Base-by-base conservation (phyloP, 805 yeast species). In the Pichia deserticola region DNA sequence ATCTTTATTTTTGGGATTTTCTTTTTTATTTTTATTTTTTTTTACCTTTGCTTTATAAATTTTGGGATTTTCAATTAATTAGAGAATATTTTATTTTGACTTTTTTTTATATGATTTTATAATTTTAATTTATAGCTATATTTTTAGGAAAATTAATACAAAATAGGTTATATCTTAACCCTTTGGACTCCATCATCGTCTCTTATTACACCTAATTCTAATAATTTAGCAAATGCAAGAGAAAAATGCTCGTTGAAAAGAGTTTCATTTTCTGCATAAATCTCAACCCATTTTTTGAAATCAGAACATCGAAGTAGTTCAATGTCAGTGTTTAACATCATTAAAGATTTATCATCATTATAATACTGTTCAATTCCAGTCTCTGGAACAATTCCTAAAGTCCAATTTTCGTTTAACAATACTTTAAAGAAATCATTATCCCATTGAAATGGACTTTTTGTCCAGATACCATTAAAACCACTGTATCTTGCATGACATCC, bases 251-350 rank as follows among this genome's bases (percentile, higher is more conserved):
- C 65, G 62, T 78, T 81, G 69, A 83, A 89, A 27, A 65, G 58
- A 13, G 73, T 76, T 62, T 81, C 78, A 64, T 87, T 85, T 32
- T 71, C 69, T 29, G 95, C 90, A 66, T 82, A 89, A 50, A 68
- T 67, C 57, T 81, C 75, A 13, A 84, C 90, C 77, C 83, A 80
- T 49, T 69, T 66, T 52, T 69, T 67, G 64, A 82, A 87, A 44
- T 66, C 70, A 5, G 79, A 74, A 65, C 84, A 90, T 57, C 77
- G 69, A n/a, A 78, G 61, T 44, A 66, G 36, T 13, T 87, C 81
- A 75, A 81, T 74, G 62, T 89, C 96, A 11, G 95, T 81, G 32
- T 87, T 89, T 47, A 89, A 68, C 96, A 89, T 89, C 95, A 89
- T 88, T 56, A 86, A 75, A 1, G 52, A 51, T 28, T 63, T 61